Base-by-base conservation (phyloP, 2,329 filamentous ascomycete species). In the Colletotrichum magnum region DNA sequence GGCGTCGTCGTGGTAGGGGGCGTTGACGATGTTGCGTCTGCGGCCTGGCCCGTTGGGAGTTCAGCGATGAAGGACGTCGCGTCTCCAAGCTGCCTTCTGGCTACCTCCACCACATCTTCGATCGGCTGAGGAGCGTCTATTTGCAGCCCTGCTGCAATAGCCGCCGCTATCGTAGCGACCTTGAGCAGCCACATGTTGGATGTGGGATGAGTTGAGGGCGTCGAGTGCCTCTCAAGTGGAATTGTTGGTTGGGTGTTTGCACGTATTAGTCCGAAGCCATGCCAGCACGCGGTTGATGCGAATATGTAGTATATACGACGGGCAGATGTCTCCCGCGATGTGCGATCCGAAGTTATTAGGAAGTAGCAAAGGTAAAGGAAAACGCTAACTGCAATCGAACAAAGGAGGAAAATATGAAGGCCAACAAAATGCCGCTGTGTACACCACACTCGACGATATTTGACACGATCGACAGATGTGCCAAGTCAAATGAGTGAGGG, bases 21-120 rank as follows among this genome's bases (percentile, higher is more conserved):
- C 16, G 21, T 24, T 10, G 58, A 61, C 39, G 58, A 28, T 32
- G 50, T 15, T 3, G 26, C 3, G 12, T 61, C 48, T 26, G 47
- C 58, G 16, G 66, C 50, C 26, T 59, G 41, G 2, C 56, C 67
- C 1, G 67, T 69, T 18, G 67, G 67, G 3, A 69, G 26, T 3
- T 60, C 56, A 3, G 67, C 67, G 16, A 69, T 69, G 36, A 69
- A 69, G 6, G 67, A 69, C 1, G 67, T 67, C 4, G 62, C 62
- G 16, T 66, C 56, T 50, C 48, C 48, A 12, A 66, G n/a, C 16
- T 39, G 67, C 10, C 32, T 47, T 26, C 36, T 61, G 4, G 36
- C 47, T 5, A 39, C 13, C 21, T 53, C 48, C 32, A 61, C 21
- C 5, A 26, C 48, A 5, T 7, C n/a, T 5, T 50, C 47, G n/a